phyloP scores from a whole-genome alignment of 1,284 basidiomycete genomes.

The Amylostereum areolatum region DNA sequence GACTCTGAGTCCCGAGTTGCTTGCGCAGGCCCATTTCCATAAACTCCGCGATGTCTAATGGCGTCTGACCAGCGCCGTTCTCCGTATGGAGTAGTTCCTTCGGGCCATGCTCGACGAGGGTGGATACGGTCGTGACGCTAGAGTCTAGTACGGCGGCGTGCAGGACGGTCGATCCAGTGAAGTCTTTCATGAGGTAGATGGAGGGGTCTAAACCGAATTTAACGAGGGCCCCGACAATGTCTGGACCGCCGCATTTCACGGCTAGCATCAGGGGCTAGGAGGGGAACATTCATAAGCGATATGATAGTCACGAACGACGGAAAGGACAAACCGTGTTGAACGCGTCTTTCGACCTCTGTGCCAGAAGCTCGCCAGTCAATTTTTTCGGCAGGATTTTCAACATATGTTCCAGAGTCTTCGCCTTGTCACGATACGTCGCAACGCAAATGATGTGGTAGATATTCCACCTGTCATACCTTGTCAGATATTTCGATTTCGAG shows the following conservation, averaged over 20 bases:
- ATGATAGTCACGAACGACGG: no score
- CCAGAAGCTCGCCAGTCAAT: slow-evolving; percentile 32
- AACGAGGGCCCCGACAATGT: slow-evolving; percentile 21
- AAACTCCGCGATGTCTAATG: slow-evolving; percentile 35
- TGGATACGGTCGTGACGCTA: slow-evolving; percentile 27
- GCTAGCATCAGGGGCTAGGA: slow-evolving; percentile 48
- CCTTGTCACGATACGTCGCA: slow-evolving; percentile 8
- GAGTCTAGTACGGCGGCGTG: slow-evolving; percentile 35
- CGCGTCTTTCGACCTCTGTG: slow-evolving; percentile 36
- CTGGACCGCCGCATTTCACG: slow-evolving; percentile 24
- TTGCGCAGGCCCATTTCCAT: slow-evolving; percentile 11
- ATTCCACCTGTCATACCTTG: slow-evolving; percentile 38
- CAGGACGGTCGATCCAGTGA: slow-evolving; percentile 38
- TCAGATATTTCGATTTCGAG: neutral
- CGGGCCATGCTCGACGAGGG: slow-evolving; percentile 32
- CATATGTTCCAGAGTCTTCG: slow-evolving; percentile 27
- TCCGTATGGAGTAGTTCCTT: slow-evolving; percentile 36
- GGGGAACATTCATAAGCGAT: neutral
- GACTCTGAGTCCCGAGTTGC: neutral
- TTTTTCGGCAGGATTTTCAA: slow-evolving; percentile 44
- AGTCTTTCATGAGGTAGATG: slow-evolving; percentile 31
- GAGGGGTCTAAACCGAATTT: slow-evolving; percentile 30
- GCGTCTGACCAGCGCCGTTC: slow-evolving; percentile 49
- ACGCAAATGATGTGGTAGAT: slow-evolving; percentile 43
- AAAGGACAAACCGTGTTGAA: slow-evolving; percentile 39